phyloP scores from a whole-genome alignment of 495 filamentous ascomycete species.

The Neurospora terricola region DNA sequence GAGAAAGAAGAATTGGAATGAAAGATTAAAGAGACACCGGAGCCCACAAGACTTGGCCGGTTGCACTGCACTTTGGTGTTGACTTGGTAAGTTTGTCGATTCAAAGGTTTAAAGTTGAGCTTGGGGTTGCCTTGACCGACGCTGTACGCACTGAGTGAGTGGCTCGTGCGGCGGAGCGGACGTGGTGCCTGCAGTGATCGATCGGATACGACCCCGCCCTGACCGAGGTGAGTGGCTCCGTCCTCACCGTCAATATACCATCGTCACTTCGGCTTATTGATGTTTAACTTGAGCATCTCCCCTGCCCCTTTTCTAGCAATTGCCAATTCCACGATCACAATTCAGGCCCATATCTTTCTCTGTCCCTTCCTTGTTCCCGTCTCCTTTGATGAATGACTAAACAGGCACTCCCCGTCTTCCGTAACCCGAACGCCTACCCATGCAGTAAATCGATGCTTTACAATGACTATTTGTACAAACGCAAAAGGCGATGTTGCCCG shows the following conservation, averaged over 20 bases:
- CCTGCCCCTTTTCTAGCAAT: not conserved
- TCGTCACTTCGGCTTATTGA: not conserved
- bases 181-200: not conserved
- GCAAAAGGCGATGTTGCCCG: not conserved
- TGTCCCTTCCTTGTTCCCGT: not conserved
- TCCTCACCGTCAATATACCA: not conserved
- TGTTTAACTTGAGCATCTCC: not conserved
- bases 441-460: not conserved
- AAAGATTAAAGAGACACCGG: not conserved
- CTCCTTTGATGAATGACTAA: not conserved
- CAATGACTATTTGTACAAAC: not conserved
- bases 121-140: not conserved
- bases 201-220: not conserved
- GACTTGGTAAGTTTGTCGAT: no score
- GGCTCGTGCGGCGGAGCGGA: not conserved
- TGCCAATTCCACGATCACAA: not conserved
- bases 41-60: not conserved
- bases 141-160: not conserved
- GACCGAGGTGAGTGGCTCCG: not conserved
- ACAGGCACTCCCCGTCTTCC: not conserved
- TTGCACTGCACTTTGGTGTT: not conserved
- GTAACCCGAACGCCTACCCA: not conserved
- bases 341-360: not conserved
- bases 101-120: not conserved
- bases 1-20: not conserved